Base-by-base conservation (phyloP, 352 stramenopile genomes). In the Globisporangium ultimum region DNA sequence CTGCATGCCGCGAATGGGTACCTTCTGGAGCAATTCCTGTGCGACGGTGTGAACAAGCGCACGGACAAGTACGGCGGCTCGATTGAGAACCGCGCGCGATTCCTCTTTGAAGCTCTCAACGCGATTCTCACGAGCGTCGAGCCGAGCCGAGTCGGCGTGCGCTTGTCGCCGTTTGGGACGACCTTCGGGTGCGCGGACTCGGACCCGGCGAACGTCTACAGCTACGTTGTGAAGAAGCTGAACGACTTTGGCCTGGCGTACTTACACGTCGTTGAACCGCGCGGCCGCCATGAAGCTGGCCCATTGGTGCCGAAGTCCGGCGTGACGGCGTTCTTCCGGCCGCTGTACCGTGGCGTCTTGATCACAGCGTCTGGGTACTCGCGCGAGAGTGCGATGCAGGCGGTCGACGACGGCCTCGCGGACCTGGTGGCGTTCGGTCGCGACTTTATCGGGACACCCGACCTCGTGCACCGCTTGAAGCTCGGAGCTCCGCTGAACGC, bases 1-100 rank as follows among this genome's bases (percentile, higher is more conserved):
- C 53, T 97, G 21, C 90, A 97, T 63, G 59, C 20, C 10, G 89
- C 84, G 2, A 94, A 97, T 58, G 91, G 89, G 9, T 97, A 97
- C 57, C 63, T 97, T 28, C 64, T 97, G 48, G 86, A 97, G 60
- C 70, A 93, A 58, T 95, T 96, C 63, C 65, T 97, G 10, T 75
- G 87, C 55, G 62, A 67, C 40, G 66, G 48, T 15, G 53, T 65
- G 34, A 97, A 97, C 68, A 67, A 70, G 32, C 78, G 82, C 46
- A 88, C 64, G 3, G 87, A 96, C 67, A 52, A 71, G 45, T 96
- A 96, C 52, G 87, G 86, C n/a, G 87, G 87, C 18, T 75, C 54
- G 48, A 48, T 85, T 13, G 84, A 91, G 50, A 95, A 93, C 64
- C 80, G 87, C 17, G 60, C 68, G 36, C 67, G 73, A 7, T 77